These are phyloP conservation scores for Macrophomina phaseolina DNA, from an alignment of 2,329 filamentous ascomycete species.

Conservation along the genomic window DNA sequence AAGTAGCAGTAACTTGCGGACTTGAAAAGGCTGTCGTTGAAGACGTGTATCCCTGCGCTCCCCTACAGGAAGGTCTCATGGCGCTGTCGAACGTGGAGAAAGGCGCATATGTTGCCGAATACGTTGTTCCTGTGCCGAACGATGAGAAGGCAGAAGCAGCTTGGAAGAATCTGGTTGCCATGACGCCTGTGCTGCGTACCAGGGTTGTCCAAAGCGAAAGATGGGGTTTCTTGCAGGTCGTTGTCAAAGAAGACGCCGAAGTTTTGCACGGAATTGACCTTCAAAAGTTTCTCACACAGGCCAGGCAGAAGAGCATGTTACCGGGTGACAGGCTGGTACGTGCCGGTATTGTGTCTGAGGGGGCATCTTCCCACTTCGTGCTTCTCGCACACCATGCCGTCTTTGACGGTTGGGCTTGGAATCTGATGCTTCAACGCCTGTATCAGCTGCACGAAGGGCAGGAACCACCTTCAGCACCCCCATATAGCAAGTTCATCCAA, in stretches of 20 bases:
- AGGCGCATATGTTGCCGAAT: constrained; percentile 57
- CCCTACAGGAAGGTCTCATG: constrained; percentile 62
- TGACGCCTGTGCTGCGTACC: constrained; percentile 55
- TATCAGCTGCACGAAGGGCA: constrained; percentile 35
- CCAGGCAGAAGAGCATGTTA: constrained; percentile 36
- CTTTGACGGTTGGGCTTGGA: constrained; percentile 45
- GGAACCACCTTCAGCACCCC: not conserved
- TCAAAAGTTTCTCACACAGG: constrained; percentile 35
- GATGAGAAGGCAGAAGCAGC: constrained; percentile 48
- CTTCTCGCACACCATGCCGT: constrained; percentile 46
- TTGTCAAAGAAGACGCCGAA: constrained; percentile 33
- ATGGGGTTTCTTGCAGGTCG: constrained; percentile 42
- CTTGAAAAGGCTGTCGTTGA: constrained; percentile 40
- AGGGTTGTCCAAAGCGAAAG: constrained; percentile 43
- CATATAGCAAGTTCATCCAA: constrained; percentile 43
- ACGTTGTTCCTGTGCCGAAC: constrained; percentile 28
- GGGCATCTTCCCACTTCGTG: constrained; percentile 36
- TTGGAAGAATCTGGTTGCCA: constrained; percentile 52
- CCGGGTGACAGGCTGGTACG: constrained; percentile 37
- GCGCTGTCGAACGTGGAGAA: constrained; percentile 58
- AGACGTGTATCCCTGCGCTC: constrained; percentile 62
- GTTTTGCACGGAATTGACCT: constrained; percentile 18
- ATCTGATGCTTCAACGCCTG: constrained; percentile 39
- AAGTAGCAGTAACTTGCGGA: not conserved
- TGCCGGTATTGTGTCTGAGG: constrained; percentile 36